A percentile compares a stretch with the other conserved stretches of the same genome.
Conservation (phyloP, 495 filamentous ascomycete genomes). For the Talaromyces adpressus region DNA sequence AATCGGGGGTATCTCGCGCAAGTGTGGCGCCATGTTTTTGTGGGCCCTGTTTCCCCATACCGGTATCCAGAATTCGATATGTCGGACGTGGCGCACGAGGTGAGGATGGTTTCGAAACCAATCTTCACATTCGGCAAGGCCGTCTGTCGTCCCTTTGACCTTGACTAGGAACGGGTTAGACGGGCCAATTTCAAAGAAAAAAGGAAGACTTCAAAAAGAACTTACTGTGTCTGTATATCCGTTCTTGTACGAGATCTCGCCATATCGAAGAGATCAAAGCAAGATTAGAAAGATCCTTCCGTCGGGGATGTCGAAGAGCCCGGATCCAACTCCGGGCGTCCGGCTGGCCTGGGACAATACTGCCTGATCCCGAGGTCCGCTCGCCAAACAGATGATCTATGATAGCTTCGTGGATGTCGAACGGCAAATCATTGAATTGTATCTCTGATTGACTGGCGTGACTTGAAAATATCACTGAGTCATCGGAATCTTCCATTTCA, state of each 20-base stretch:
- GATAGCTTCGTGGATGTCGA: conserved; percentile 66
- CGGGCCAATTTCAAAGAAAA: background rate
- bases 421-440: conserved; percentile 49
- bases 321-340: conserved; percentile 54
- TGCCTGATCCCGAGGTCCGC: conserved; percentile 49
- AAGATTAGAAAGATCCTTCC: conserved; percentile 57
- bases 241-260: conserved; percentile 58
- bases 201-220: conserved; percentile 6
- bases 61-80: conserved; percentile 69
- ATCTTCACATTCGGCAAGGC: conserved; percentile 41
- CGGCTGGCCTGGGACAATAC: conserved; percentile 33
- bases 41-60: conserved; percentile 53
- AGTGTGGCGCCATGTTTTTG: conserved; percentile 14
- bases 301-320: conserved; percentile 57
- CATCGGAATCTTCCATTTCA: conserved; percentile 20
- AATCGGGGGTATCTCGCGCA: conserved; percentile 30
- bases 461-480: conserved; percentile 3
- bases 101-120: conserved; percentile 55
- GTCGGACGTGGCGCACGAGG: conserved; percentile 55
- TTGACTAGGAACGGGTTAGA: conserved; percentile 39
- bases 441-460: conserved; percentile 12
- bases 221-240: conserved; percentile 60
- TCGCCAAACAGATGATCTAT: conserved; percentile 63
- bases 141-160: conserved; percentile 59
- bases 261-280: conserved; percentile 56